Base-by-base conservation (phyloP, 306 rosid species). In the Astragalus membranaceus region DNA sequence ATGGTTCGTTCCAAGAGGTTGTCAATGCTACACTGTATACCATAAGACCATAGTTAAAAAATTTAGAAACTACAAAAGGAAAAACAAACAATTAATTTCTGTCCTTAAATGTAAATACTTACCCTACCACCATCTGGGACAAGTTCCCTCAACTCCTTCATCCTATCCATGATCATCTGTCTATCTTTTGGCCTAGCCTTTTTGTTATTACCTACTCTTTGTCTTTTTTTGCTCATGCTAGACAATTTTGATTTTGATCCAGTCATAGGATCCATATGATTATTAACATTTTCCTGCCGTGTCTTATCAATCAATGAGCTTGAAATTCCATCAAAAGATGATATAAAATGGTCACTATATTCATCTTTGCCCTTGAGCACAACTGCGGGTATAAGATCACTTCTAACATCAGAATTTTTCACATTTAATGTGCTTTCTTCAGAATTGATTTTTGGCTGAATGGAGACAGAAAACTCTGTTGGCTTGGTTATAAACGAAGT, bases 1-100 rank as follows among this genome's bases (percentile, higher is more conserved):
- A 90, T 52, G 43, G 97, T 85, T 61, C 78, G 85, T 64, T 94
- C 97, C 78, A 94, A 78, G 41, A 94, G 98, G 57, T 83, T 89
- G 54, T 90, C 97, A 68, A 94, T 88, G 90, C 97, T 94, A 84
- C 92, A 87, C 98, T 94, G 96, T 12, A 85, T 60, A 53, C 66
- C 64, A 65, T 54, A 69, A 57, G 60, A 29, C 69, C 59, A 37
- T 29, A 55, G 47, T 48, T 74, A 53, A 35, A 48, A 13, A 42
- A 10, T 1, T 14, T 16, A 72, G 39, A 20, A 43, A n/a, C 8
- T 1, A 9, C 6, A 15, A 64, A 64, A 71, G 29, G 29, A 54
- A 66, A 47, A 29, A 54, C 37, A 14, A 57, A 39, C 36, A 26
- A 13, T 42, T 51, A 69, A 32, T 35, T 42, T 61, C 32, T 26